Conservation (phyloP, 1,284 basidiomycete species). For the Apiotrichum sp. region DNA sequence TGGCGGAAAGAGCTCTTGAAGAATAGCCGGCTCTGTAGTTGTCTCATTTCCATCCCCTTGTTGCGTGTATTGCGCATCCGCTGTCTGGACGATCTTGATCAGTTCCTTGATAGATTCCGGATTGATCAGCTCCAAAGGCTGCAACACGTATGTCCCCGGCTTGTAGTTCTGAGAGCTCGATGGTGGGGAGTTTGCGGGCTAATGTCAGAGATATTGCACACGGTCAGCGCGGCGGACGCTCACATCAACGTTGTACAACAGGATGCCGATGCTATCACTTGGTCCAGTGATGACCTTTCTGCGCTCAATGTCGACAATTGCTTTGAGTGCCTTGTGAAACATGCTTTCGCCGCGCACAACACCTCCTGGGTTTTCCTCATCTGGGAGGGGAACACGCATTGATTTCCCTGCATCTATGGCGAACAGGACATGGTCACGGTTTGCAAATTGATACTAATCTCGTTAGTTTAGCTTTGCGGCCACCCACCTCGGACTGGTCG, state of each 20-base stretch:
- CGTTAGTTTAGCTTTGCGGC: neutral
- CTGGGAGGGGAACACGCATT: constrained; percentile 66
- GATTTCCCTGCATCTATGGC: constrained; percentile 86
- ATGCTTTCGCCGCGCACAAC: constrained; percentile 42
- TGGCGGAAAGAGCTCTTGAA: constrained; percentile 36
- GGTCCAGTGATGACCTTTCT: constrained; percentile 83
- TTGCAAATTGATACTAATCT: constrained; percentile 70
- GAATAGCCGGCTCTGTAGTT: constrained; percentile 29
- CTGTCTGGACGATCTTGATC: constrained; percentile 33
- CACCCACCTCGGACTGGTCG: constrained; percentile 35
- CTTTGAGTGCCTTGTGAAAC: constrained; percentile 61
- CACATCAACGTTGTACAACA: constrained; percentile 84
- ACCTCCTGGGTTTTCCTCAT: constrained; percentile 43
- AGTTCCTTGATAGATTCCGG: constrained; percentile 70
- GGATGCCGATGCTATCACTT: constrained; percentile 76
- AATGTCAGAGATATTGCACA: neutral
- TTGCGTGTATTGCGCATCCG: constrained; percentile 28
- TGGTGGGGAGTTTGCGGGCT: constrained; percentile 32
- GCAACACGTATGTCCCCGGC: constrained; percentile 66
- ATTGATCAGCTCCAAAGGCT: constrained; percentile 68
- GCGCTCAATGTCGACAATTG: constrained; percentile 76
- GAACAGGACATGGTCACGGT: constrained; percentile 79
- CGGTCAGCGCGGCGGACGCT: constrained; percentile 10
- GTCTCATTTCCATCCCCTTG: constrained; percentile 22
- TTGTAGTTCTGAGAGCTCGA: constrained; percentile 48